Evolutionary conservation across 202 grass and related monocot genomes (phyloP), one percentile per base, ranked within the genome.

Genomic region (Cymbopogon flexuosus): DNA sequence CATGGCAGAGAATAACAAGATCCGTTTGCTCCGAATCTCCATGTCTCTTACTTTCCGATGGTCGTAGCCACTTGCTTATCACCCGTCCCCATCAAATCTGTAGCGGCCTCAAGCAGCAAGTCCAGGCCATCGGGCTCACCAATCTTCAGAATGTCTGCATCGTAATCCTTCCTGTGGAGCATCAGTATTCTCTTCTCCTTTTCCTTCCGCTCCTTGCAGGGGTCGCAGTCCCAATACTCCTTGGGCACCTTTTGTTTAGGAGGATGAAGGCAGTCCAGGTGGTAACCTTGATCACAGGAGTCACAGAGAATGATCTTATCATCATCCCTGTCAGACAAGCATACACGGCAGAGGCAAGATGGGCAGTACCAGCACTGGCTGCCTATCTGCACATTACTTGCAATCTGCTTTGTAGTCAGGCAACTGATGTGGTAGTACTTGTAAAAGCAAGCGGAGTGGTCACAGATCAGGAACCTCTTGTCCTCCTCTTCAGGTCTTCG

Each of bases 281-380:
- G 88, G 27, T 90, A 73, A 1, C 61, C 86, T 69, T 88, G 69
- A 22, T 90, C 88, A 60, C 91, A 93, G 8, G 77, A 54, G 86
- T 85, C 86, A 62, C 91, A 93, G 13, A 88, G 8, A 35, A 90
- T 81, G 71, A 88, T 72, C 4, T 86, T 18, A 21, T 79, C 29
- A 49, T 84, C 84, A 9, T 92, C 87, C 51, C 31, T 76, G 70
- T 88, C 65, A 40, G 6, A 40, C 3, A 78, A 46, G 56, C 91
- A 93, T 73, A 2, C 39, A 62, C 86, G 76, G 49, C 85, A 90
- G 11, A 90, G 79, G 49, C 91, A 93, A 3, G 88, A 90, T 51
- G 91, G 88, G 15, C 85, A 88, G 30, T 90, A 93, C 91, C 91
- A 93, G 74, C 15, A 35, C 12, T 18, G 83, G n/a, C 77, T 78